These are phyloP conservation scores for Lachnellula hyalina DNA, from an alignment of 2,329 filamentous ascomycete species.

Conservation along the genomic window DNA sequence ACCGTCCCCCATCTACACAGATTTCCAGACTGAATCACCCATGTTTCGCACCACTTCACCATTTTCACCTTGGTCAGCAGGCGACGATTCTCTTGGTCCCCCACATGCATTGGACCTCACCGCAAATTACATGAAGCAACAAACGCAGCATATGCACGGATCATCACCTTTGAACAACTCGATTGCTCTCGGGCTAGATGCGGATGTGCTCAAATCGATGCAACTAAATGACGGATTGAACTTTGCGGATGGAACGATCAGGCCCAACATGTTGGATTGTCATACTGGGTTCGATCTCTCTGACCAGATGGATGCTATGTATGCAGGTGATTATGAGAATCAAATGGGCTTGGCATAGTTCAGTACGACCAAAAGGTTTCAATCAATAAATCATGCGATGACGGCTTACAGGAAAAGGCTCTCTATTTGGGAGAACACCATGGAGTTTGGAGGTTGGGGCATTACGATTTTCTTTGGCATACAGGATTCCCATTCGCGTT, in stretches of 20 bases:
- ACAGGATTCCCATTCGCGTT: background rate
- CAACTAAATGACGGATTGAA: constrained; percentile 20
- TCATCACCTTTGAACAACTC: constrained; percentile 11
- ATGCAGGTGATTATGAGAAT: constrained; percentile 11
- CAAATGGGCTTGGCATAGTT: constrained; percentile 9
- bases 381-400: background rate
- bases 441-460: background rate
- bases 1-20: constrained; percentile 24
- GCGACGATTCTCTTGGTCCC: constrained; percentile 22
- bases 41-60: constrained; percentile 23
- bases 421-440: background rate
- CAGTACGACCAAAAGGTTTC: background rate
- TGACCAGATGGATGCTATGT: constrained; percentile 16
- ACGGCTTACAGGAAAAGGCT: background rate
- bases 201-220: constrained; percentile 16
- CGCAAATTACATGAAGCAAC: constrained; percentile 20
- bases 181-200: constrained; percentile 7
- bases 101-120: constrained; percentile 21
- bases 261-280: constrained; percentile 20
- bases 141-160: constrained; percentile 10
- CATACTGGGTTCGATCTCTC: constrained; percentile 11
- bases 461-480: background rate
- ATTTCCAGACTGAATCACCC: constrained; percentile 23
- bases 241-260: constrained; percentile 20
- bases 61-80: constrained; percentile 21